Conservation (phyloP, 371 early-diverging fungal species). For the Saksenaea oblongispora region DNA sequence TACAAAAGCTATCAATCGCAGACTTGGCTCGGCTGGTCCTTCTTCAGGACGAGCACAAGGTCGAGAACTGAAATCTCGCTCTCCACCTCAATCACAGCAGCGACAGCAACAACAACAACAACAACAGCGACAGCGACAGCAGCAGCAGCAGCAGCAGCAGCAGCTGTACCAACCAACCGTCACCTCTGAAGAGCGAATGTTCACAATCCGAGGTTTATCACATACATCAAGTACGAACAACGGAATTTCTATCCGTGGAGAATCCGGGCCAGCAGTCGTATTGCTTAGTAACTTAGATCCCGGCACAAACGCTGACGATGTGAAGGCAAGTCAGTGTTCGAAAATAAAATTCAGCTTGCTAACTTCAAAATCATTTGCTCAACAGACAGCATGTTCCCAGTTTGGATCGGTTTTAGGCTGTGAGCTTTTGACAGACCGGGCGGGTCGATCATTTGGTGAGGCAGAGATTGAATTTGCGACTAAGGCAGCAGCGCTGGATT, state of each 20-base stretch:
- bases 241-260: constrained; percentile 48
- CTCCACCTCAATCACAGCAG: not conserved
- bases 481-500: constrained; percentile 40
- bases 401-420: constrained; percentile 44
- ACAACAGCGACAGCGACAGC: no score
- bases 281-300: constrained; percentile 60
- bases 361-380: not conserved
- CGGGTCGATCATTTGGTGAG: constrained; percentile 46
- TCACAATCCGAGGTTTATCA: constrained; percentile 30
- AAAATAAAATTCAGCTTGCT: not conserved
- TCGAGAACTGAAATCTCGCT: not conserved
- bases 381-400: constrained; percentile 32
- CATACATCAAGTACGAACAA: constrained; percentile 4
- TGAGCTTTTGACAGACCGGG: constrained; percentile 40
- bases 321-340: constrained; percentile 42
- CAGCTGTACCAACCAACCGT: not conserved
- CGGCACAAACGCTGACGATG: constrained; percentile 58
- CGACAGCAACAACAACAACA: not conserved
- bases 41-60: not conserved
- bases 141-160: not conserved
- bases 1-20: constrained; percentile 12
- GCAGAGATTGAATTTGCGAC: constrained; percentile 51
- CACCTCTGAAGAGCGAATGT: not conserved
- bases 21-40: not conserved
- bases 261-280: constrained; percentile 53